Evolutionary conservation across 2,329 filamentous ascomycete species (phyloP), one percentile per base, ranked within the genome.

Genomic region (Colletotrichum sp.): DNA sequence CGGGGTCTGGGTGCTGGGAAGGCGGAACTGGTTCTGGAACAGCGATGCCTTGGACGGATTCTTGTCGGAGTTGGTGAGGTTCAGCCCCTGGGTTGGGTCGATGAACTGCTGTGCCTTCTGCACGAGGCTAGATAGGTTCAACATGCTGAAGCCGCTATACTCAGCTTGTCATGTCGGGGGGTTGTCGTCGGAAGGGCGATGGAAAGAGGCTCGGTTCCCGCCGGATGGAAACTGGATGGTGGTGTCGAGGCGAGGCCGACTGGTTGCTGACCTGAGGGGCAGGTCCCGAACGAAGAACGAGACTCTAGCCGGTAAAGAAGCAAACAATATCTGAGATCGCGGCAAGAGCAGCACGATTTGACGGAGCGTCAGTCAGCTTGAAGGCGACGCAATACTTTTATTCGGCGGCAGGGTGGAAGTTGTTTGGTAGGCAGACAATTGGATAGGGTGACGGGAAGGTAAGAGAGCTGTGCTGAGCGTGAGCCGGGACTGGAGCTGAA

Each of bases 91-190:
- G 79, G 94, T 94, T 70, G 96, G 95, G 85, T 98, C 96, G 87
- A 98, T 98, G 86, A 98, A 90, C 86, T 96, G 95, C 89, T 98
- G 96, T 80, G 96, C 96, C 91, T 96, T 98, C 86, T 98, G 96
- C 82, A 98, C 96, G 85, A 99, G 93, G 86, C 92, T 96, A 81
- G 94, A 89, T 78, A 92, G 84, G 84, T 89, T 91, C 85, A 92
- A 90, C 90, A 92, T 92, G 85, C 81, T 86, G 83, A 83, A 78
- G 77, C 36, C 71, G 76, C 65, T 63, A 78, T 39, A 71, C 57
- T 78, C 82, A 82, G 78, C 70, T 75, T 82, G 83, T 84, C 85
- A 86, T 86, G 81, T 81, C 84, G 84, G 78, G 70, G 70, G 65
- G 69, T 34, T 13, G 30, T 48, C 34, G 52, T 36, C 30, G 28